These are phyloP conservation scores for Fusarium siculi DNA, from an alignment of 2,329 filamentous ascomycete genomes.

Conservation along the genomic window DNA sequence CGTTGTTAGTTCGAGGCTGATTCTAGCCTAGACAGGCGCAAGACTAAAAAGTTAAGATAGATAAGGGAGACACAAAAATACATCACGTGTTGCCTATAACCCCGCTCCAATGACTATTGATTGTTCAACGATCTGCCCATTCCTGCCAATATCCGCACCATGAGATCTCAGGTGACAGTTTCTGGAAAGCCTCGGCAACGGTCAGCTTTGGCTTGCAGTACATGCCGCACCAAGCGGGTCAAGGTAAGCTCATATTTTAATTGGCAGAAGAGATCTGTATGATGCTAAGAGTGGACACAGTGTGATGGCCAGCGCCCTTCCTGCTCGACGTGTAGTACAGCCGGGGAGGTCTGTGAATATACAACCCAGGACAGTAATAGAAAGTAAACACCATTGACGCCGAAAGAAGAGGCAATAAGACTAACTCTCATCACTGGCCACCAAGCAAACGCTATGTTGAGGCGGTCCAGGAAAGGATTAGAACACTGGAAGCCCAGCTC, in stretches of 20 bases:
- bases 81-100: not conserved
- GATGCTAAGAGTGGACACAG: not conserved
- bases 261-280: too few relatives aligned
- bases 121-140: not conserved
- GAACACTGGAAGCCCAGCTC: not conserved
- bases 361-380: not conserved
- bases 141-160: not conserved
- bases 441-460: not conserved
- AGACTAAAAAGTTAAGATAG: not conserved
- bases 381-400: not conserved
- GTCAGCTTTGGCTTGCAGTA: not conserved
- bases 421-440: not conserved
- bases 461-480: not conserved
- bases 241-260: not conserved
- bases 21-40: not conserved
- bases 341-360: not conserved
- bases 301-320: not conserved
- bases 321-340: not conserved
- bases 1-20: too few relatives aligned
- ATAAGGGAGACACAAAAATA: not conserved
- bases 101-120: not conserved
- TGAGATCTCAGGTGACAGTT: not conserved
- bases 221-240: not conserved
- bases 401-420: fast-evolving
- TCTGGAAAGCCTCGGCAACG: not conserved